Evolutionary conservation across 371 early-diverging fungal genomes (phyloP), one percentile per base, ranked within the genome.

Genomic region (Saksenaea vasiformis): DNA sequence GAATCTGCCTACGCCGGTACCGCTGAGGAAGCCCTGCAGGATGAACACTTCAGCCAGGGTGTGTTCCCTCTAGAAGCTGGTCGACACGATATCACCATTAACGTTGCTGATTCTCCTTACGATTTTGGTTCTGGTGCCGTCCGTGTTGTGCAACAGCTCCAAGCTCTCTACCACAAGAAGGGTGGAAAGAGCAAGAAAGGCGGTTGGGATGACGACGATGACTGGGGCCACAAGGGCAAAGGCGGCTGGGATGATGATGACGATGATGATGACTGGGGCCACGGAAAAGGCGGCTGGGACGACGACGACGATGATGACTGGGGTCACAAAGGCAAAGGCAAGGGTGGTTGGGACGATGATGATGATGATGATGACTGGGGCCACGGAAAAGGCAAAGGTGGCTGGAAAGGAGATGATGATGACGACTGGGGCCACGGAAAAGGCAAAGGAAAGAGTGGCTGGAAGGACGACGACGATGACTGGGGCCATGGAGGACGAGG

Each of bases 111-210:
- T 35, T 61, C 77, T 8, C 60, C 63, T 38, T 53, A 53, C n/a
- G 65, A 56, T 44, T 57, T 56, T 28, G 77, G 73, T 36, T 58
- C 67, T 38, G 77, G 73, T 54, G 77, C 73, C 39, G 22, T 73
- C 43, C 71, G 77, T 27, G 58, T 77, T 54, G 71, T 73, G 13
- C 67, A 70, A 47, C 66, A 69, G 36, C 24, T 68, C 41, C 67
- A 78, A 31, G 51, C 71, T 13, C 68, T 74, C 13, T 69, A 70
- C 54, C 69, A 77, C 58, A 77, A 73, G 63, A 72, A 71, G 63
- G 44, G 44, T n/a, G 17, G 44, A 14, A 44, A 44, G 44, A 11
- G 17, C 44, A 44, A n/a, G 44, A 44, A 60, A 44, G 66, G 56
- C 19, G 60, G 56, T 43, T 44, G 44, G 44, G 37, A 51, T 15